Evolutionary conservation across 495 filamentous ascomycete genomes (phyloP).

Genomic region (Apiosordaria backusii): DNA sequence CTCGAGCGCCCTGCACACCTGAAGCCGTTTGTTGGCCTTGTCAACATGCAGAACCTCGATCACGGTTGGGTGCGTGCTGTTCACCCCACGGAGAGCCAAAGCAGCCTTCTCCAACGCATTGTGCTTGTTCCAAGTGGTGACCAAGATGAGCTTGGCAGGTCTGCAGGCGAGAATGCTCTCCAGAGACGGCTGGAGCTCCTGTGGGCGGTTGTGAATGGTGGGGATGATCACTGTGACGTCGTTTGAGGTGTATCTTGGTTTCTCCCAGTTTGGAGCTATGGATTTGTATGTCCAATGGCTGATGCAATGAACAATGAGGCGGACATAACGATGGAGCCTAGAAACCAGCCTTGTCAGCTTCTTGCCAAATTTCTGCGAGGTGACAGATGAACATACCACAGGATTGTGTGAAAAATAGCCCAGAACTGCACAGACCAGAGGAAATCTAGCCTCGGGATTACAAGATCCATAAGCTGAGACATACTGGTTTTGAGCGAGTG

Average conservation of each 20-base stretch:
- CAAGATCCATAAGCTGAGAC: constrained; percentile 34
- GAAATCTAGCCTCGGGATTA: constrained; percentile 37
- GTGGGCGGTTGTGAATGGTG: constrained; percentile 51
- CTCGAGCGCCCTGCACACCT: constrained; percentile 77
- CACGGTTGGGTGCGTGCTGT: constrained; percentile 21
- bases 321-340: constrained; percentile 52
- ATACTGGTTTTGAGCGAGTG: constrained; percentile 24
- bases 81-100: constrained; percentile 34
- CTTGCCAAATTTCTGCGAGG: background rate
- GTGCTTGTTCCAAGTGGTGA: constrained; percentile 54
- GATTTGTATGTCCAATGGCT: constrained; percentile 52
- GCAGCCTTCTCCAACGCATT: constrained; percentile 43
- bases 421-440: constrained; percentile 38
- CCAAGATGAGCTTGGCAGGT: constrained; percentile 51
- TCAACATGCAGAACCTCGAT: constrained; percentile 44
- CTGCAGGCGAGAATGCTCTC: constrained; percentile 53
- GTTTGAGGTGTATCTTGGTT: constrained; percentile 44
- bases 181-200: constrained; percentile 50
- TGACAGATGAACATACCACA: constrained; percentile 38
- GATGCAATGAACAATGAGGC: constrained; percentile 50
- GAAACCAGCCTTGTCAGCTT: background rate
- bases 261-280: constrained; percentile 37
- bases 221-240: constrained; percentile 59
- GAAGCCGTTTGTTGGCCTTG: constrained; percentile 70
- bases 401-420: constrained; percentile 35